Conservation (phyloP, 371 early-diverging fungal genomes). For the Mortierella sp. region DNA sequence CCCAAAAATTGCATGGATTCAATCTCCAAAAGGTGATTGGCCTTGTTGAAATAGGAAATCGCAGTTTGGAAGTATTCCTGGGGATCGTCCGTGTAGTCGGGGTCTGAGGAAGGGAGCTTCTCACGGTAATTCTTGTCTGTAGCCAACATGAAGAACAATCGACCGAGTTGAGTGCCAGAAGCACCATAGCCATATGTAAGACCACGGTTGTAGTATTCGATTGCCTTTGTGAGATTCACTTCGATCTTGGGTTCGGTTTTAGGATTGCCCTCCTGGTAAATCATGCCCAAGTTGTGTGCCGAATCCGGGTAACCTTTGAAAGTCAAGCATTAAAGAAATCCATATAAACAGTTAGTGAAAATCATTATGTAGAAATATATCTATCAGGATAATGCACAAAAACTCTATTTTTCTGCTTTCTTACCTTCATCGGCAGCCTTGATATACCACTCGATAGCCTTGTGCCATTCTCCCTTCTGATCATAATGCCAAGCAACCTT, state of each 20-base stretch:
- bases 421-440: constrained; percentile 67
- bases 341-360: background rate
- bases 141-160: constrained; percentile 37
- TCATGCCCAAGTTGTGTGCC: constrained; percentile 71
- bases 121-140: constrained; percentile 35
- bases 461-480: constrained; percentile 57
- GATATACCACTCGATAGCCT: constrained; percentile 64
- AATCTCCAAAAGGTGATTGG: constrained; percentile 66
- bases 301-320: constrained; percentile 68
- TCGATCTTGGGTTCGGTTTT: constrained; percentile 59
- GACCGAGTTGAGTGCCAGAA: constrained; percentile 60
- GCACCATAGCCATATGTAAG: constrained; percentile 68
- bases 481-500: constrained; percentile 69
- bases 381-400: background rate
- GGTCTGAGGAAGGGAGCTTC: constrained; percentile 25
- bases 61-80: constrained; percentile 69
- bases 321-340: constrained; percentile 1
- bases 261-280: constrained; percentile 65
- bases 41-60: constrained; percentile 68
- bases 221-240: constrained; percentile 58
- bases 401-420: background rate
- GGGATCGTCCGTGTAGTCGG: constrained; percentile 53
- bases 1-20: constrained; percentile 71
- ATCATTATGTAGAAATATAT: background rate
- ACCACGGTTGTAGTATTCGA: constrained; percentile 65